Percentiles rank a stretch among this genome's conserved stretches.
Evolutionary conservation across 2,329 filamentous ascomycete species (phyloP).

Genomic region (Fusarium heterosporum): DNA sequence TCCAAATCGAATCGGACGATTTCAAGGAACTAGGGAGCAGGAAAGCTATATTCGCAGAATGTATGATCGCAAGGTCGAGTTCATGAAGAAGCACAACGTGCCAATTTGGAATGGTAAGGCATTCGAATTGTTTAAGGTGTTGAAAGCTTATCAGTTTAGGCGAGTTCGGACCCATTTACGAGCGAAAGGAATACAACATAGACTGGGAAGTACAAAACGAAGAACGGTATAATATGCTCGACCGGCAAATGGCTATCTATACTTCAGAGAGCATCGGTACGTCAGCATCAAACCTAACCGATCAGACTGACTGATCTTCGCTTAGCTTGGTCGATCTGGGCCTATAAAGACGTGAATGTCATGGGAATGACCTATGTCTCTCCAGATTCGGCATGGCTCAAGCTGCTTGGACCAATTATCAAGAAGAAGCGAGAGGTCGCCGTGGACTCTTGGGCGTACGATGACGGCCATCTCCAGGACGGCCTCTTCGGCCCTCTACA

Average conservation of each 20-base stretch:
- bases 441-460: slow-evolving; percentile 66
- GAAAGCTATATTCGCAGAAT: slow-evolving; percentile 45
- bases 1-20: slow-evolving; percentile 54
- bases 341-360: slow-evolving; percentile 67
- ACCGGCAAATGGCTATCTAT: slow-evolving; percentile 55
- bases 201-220: slow-evolving; percentile 48
- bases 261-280: slow-evolving; percentile 41
- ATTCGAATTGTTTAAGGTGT: rapidly evolving
- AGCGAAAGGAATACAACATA: slow-evolving; percentile 49
- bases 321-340: slow-evolving; percentile 67
- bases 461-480: slow-evolving; percentile 47
- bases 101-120: slow-evolving; percentile 56
- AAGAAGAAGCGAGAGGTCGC: slow-evolving; percentile 65
- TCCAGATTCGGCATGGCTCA: slow-evolving; percentile 60
- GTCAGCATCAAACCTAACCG: rapidly evolving
- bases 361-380: slow-evolving; percentile 65
- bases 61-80: slow-evolving; percentile 57
- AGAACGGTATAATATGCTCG: slow-evolving; percentile 55
- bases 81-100: slow-evolving; percentile 55
- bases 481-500: slow-evolving; percentile 55
- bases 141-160: slow-evolving; percentile 31
- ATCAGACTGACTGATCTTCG: not conserved
- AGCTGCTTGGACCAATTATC: slow-evolving; percentile 62
- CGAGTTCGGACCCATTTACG: slow-evolving; percentile 65
- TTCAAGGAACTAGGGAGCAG: slow-evolving; percentile 54